phyloP scores from a whole-genome alignment of 148 eudicot species.

The Tetragonia tetragonoides region DNA sequence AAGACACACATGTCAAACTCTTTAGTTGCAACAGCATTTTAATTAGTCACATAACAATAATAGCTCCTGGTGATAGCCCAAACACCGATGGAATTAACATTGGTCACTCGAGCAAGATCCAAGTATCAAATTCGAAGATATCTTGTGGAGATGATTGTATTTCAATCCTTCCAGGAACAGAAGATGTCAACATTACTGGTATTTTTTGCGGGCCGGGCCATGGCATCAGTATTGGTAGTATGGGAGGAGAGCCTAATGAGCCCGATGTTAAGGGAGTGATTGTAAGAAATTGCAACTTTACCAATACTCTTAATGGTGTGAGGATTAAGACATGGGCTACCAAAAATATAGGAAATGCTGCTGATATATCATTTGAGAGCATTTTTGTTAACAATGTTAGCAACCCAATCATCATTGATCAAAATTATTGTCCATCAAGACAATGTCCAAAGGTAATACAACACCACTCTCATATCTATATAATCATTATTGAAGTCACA shows the following conservation, averaged over 20 bases:
- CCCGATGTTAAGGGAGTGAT: constrained; percentile 29
- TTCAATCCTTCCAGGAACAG: constrained; percentile 44
- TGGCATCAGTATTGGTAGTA: constrained; percentile 67
- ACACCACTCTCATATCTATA: background rate
- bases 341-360: constrained; percentile 18
- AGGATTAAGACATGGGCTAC: constrained; percentile 65
- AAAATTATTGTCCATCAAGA: constrained; percentile 47
- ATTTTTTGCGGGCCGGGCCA: constrained; percentile 72
- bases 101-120: constrained; percentile 29
- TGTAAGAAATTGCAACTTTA: constrained; percentile 35
- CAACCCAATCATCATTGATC: constrained; percentile 70
- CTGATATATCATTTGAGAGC: constrained; percentile 29
- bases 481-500: too few species aligned
- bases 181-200: constrained; percentile 25
- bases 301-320: constrained; percentile 50
- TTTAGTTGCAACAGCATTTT: background rate
- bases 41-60: background rate
- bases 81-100: constrained; percentile 69
- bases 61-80: constrained; percentile 40
- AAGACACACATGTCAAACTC: constrained; percentile 28
- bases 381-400: constrained; percentile 35
- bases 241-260: constrained; percentile 33
- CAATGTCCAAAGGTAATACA: constrained; percentile 26
- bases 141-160: constrained; percentile 68
- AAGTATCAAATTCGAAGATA: constrained; percentile 23